A percentile compares a stretch with the other conserved stretches of the same genome.
Conservation (phyloP, 345 rosid species). For the Camelina neglecta region DNA sequence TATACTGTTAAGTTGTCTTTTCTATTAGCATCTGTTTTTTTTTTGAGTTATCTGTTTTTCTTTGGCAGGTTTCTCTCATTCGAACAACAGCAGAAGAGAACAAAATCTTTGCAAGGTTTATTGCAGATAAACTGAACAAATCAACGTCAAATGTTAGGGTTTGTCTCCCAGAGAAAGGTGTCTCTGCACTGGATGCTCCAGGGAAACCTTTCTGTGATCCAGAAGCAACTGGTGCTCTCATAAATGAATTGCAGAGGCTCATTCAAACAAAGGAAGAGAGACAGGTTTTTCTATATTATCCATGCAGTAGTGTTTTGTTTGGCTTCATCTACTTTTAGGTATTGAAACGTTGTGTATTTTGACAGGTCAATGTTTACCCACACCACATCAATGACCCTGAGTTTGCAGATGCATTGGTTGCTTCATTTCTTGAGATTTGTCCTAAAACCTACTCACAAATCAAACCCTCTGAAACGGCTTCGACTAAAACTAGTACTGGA, state of each 20-base stretch:
- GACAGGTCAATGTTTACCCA: conserved; percentile 66
- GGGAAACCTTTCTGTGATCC: conserved; percentile 85
- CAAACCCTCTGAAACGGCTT: conserved; percentile 41
- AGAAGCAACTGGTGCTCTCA: conserved; percentile 65
- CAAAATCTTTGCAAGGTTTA: conserved; percentile 69
- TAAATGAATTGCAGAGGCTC: conserved; percentile 63
- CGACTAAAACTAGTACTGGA: conserved; percentile 37
- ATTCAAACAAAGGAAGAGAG: conserved; percentile 63
- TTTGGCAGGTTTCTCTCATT: conserved; percentile 70
- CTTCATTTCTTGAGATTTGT: conserved; percentile 72
- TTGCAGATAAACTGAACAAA: conserved; percentile 79
- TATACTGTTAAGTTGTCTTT: background rate
- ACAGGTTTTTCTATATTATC: conserved; percentile 53
- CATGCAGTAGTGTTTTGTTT: conserved; percentile 13
- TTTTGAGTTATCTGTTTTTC: conserved; percentile 13
- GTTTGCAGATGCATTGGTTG: conserved; percentile 82
- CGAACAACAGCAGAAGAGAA: conserved; percentile 87
- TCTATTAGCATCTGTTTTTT: background rate
- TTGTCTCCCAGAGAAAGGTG: conserved; percentile 81
- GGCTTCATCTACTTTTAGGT: conserved; percentile 24
- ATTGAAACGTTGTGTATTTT: conserved; percentile 26
- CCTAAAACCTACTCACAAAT: conserved; percentile 40
- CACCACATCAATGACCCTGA: conserved; percentile 80
- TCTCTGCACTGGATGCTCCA: conserved; percentile 85
- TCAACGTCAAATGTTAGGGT: conserved; percentile 65